Percentiles rank a stretch among this genome's conserved stretches.
phyloP scores from a whole-genome alignment of 306 rosid species.

The cucumber (Cucumis sativus) region Cucumber_9930_V3 NC_026659.2:13939501-13940000 shows the following conservation, averaged over 20 bases:
- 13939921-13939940: not conserved
- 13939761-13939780: not conserved
- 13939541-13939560: slow-evolving; percentile 18
- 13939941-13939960: not conserved
- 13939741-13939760: not conserved
- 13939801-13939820: not conserved
- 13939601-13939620: slow-evolving; percentile 56
- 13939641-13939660: slow-evolving; percentile 28
- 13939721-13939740: not conserved
- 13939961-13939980: not conserved
- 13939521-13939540: slow-evolving; percentile 19
- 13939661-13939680: slow-evolving; percentile 2
- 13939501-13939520: slow-evolving; percentile 14
- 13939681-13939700: not conserved
- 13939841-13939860: not conserved
- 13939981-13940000: too few relatives aligned
- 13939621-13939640: slow-evolving; percentile 37
- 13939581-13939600: slow-evolving; percentile 60
- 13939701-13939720: not conserved
- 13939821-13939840: not conserved
- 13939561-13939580: slow-evolving; percentile 37
- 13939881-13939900: not conserved
- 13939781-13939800: not conserved
- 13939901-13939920: not conserved
- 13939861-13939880: not conserved